Evolutionary conservation across 2,329 filamentous ascomycete genomes (phyloP).

Genomic region (Sporothrix pallida): DNA sequence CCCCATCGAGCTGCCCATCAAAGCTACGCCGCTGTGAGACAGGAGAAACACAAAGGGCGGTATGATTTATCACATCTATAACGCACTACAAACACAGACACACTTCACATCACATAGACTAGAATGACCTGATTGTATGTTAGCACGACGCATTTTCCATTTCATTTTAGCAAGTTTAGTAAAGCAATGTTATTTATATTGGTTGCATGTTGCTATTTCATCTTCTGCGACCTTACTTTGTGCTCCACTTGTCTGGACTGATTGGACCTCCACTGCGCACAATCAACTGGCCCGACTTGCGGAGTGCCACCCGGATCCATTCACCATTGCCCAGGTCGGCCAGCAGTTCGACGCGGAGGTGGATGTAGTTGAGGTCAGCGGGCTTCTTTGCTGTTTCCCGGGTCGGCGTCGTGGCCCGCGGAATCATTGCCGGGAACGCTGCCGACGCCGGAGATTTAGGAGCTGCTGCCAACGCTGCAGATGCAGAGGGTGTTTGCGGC

Average conservation of each 20-base stretch:
- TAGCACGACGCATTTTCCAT: background rate
- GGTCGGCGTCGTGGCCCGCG: background rate
- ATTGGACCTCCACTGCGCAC: background rate
- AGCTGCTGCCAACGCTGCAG: background rate
- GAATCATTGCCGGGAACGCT: too few species aligned
- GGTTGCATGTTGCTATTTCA: too few species aligned
- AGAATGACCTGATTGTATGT: background rate
- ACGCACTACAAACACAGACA: background rate
- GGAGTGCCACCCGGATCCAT: background rate
- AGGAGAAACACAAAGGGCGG: background rate
- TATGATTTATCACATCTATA: background rate
- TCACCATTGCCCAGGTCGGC: background rate
- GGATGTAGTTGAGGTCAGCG: background rate
- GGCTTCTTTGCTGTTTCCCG: background rate
- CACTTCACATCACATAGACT: background rate
- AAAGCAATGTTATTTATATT: background rate
- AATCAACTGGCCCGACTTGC: background rate
- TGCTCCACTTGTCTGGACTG: background rate
- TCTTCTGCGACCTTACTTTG: background rate
- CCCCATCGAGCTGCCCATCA: slow-evolving; percentile 8
- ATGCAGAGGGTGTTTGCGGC: too few species aligned
- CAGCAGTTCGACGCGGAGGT: background rate
- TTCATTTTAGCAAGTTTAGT: background rate
- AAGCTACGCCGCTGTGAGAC: background rate
- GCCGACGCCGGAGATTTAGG: background rate